Evolutionary conservation across 352 stramenopile species (phyloP).

Genomic region (Saprolegnia diclina): DNA sequence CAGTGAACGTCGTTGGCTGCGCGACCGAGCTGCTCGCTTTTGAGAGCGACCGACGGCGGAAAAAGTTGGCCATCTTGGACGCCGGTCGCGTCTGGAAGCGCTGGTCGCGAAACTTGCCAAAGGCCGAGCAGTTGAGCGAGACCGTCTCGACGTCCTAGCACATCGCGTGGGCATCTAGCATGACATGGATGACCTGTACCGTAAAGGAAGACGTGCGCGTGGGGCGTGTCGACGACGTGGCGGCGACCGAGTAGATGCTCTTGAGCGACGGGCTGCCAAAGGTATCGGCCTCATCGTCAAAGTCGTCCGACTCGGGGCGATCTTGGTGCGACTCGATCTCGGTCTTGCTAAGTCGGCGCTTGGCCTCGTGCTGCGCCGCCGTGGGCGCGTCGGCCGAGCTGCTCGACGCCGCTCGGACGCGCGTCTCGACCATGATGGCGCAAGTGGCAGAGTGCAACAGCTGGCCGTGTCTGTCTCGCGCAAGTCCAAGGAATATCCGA

Average conservation of each 20-base stretch:
- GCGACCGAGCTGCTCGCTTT: slow-evolving; percentile 12
- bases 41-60: slow-evolving; percentile 55
- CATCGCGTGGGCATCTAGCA: not conserved
- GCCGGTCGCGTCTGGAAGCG: slow-evolving; percentile 73
- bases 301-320: not conserved
- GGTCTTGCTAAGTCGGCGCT: not conserved
- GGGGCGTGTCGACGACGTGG: not conserved
- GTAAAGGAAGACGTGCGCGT: not conserved
- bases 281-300: not conserved
- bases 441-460: not conserved
- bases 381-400: not conserved
- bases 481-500: too few species aligned
- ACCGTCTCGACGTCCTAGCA: slow-evolving; percentile 11
- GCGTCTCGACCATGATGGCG: not conserved
- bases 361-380: not conserved
- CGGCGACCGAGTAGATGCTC: slow-evolving; percentile 12
- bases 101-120: slow-evolving; percentile 68
- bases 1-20: slow-evolving; percentile 30
- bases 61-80: slow-evolving; percentile 65
- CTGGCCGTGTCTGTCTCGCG: not conserved
- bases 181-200: not conserved
- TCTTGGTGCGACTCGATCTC: not conserved
- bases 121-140: slow-evolving; percentile 41
- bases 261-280: slow-evolving; percentile 5
- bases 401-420: not conserved